Percentiles rank a stretch among this genome's conserved stretches.
phyloP scores from a whole-genome alignment of 495 filamentous ascomycete genomes.

The Aspergillus baeticus region DNA sequence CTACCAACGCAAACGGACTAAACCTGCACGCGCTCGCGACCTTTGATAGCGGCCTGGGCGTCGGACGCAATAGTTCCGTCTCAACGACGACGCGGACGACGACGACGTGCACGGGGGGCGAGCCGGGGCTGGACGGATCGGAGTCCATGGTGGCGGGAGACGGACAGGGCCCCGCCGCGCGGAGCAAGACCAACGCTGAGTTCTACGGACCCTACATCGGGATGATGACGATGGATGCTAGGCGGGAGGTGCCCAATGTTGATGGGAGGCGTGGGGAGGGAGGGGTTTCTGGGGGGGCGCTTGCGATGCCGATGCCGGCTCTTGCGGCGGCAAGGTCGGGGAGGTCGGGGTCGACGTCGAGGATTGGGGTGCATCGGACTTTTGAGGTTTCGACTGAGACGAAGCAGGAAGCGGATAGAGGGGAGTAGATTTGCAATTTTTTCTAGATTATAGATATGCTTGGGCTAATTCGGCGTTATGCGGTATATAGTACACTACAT shows the following conservation, averaged over 20 bases:
- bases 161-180: too few relatives aligned
- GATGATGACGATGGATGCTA: not conserved
- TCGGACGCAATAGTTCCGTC: not conserved
- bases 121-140: too few relatives aligned
- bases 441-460: not conserved
- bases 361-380: constrained; percentile 7
- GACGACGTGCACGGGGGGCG: too few relatives aligned
- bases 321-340: not conserved
- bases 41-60: not conserved
- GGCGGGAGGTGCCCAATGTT: not conserved
- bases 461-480: too few relatives aligned
- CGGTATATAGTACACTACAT: too few relatives aligned
- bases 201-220: not conserved
- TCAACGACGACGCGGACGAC: not conserved
- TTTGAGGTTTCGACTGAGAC: constrained; percentile 2
- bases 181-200: not conserved
- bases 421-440: too few relatives aligned
- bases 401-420: not conserved
- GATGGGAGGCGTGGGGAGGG: not conserved
- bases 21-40: not conserved
- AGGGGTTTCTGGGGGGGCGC: not conserved
- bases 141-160: too few relatives aligned
- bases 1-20: not conserved
- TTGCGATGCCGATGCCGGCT: not conserved
- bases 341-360: not conserved